A percentile compares a stretch with the other conserved stretches of the same genome.
Evolutionary conservation across 2,329 filamentous ascomycete species (phyloP).

Genomic region (Nigrospora sphaerica): DNA sequence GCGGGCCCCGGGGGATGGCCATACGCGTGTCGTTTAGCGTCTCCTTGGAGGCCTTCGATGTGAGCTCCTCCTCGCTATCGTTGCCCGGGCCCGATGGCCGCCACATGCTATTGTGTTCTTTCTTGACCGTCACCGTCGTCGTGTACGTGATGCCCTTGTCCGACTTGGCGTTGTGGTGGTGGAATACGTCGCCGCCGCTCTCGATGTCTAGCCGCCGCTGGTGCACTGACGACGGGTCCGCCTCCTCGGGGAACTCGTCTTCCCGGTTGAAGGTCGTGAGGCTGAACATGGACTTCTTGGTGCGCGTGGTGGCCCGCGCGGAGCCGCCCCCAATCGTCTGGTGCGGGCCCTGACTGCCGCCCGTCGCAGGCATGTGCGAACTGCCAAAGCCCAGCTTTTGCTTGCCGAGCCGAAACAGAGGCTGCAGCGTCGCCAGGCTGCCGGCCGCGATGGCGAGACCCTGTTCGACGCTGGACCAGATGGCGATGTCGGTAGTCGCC

Average conservation of each 20-base stretch:
- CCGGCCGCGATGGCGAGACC: conserved; percentile 23
- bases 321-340: background rate
- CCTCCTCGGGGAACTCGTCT: background rate
- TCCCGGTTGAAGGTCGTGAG: conserved; percentile 3
- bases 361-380: background rate
- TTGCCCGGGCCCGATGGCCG: background rate
- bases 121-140: conserved; percentile 1
- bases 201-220: background rate
- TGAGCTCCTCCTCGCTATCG: conserved; percentile 1
- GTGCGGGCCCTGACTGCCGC: background rate
- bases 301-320: too few relatives aligned
- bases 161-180: background rate
- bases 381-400: background rate
- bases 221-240: too few relatives aligned
- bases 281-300: background rate
- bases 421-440: conserved; percentile 19
- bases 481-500: conserved; percentile 14
- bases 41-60: background rate
- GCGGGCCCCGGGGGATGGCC: background rate
- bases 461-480: conserved; percentile 24
- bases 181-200: background rate
- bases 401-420: conserved; percentile 8
- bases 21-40: background rate
- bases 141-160: background rate
- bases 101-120: background rate